Evolutionary conservation across 129 eudicot genomes (phyloP).

Genomic region (Artemisia tridentata): DNA sequence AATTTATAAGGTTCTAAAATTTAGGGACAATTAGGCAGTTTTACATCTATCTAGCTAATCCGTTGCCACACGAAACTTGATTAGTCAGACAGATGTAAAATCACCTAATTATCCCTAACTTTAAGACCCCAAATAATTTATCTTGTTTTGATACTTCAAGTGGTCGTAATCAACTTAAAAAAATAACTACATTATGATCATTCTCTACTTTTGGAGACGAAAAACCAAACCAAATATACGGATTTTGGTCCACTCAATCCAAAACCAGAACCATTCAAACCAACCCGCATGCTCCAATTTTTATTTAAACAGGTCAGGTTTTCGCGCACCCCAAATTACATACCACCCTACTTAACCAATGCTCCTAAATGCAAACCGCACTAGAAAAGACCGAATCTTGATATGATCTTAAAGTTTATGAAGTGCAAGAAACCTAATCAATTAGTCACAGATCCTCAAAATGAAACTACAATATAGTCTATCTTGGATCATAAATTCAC

Average conservation of each 20-base stretch:
- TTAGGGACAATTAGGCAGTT: too few species aligned
- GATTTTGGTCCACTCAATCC: neutral
- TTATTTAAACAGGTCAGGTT: neutral
- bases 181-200: neutral
- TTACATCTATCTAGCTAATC: too few species aligned
- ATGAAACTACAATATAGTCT: neutral
- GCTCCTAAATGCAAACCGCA: neutral
- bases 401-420: neutral
- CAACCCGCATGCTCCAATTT: neutral
- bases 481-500: neutral
- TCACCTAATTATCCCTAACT: neutral
- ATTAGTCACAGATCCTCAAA: neutral
- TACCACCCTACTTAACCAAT: neutral
- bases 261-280: neutral
- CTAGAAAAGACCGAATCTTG: conserved; percentile 1
- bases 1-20: too few species aligned
- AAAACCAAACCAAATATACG: neutral
- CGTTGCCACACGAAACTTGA: neutral
- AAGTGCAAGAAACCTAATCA: neutral
- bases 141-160: neutral
- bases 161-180: neutral
- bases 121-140: neutral
- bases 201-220: neutral
- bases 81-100: neutral
- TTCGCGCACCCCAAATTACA: neutral